Conservation (phyloP, 1,139 yeast species). For the Chernovozyma aurita region DNA sequence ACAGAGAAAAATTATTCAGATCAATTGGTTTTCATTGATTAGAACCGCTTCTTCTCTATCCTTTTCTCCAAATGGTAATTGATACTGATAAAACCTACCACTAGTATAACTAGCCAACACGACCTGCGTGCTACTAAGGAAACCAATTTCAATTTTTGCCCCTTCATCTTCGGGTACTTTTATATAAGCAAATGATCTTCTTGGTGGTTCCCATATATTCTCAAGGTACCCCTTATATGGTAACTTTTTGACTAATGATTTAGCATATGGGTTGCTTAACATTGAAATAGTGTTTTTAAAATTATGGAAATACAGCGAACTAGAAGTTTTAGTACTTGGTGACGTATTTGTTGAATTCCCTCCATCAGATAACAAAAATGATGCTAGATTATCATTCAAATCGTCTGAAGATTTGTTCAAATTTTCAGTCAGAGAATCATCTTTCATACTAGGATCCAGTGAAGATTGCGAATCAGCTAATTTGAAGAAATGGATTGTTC, state of each 20-base stretch:
- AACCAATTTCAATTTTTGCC: slow-evolving; percentile 36
- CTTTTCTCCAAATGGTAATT: slow-evolving; percentile 19
- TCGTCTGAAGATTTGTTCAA: slow-evolving; percentile 28
- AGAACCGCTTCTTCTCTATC: slow-evolving; percentile 3
- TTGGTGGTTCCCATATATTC: slow-evolving; percentile 43
- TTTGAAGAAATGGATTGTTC: slow-evolving; percentile 64
- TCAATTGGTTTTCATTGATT: slow-evolving; percentile 1
- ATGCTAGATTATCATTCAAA: slow-evolving; percentile 42
- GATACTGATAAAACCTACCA: slow-evolving; percentile 39
- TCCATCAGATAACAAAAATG: slow-evolving; percentile 28
- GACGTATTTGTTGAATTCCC: background rate
- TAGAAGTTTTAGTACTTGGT: background rate
- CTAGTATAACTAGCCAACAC: slow-evolving; percentile 38
- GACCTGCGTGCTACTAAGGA: slow-evolving; percentile 25
- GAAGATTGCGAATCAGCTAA: slow-evolving; percentile 18
- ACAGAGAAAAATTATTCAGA: too few species aligned
- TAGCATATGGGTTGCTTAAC: slow-evolving; percentile 33
- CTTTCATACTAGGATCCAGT: slow-evolving; percentile 3
- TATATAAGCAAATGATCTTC: slow-evolving; percentile 41
- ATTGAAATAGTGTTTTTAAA: slow-evolving; percentile 8
- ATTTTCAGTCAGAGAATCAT: slow-evolving; percentile 5
- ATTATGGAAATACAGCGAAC: slow-evolving; percentile 6
- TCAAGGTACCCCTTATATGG: slow-evolving; percentile 42
- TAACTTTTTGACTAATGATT: slow-evolving; percentile 33
- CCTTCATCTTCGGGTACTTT: slow-evolving; percentile 28